Conservation (phyloP, 139 green algal species). For the Closterium sp. region DNA sequence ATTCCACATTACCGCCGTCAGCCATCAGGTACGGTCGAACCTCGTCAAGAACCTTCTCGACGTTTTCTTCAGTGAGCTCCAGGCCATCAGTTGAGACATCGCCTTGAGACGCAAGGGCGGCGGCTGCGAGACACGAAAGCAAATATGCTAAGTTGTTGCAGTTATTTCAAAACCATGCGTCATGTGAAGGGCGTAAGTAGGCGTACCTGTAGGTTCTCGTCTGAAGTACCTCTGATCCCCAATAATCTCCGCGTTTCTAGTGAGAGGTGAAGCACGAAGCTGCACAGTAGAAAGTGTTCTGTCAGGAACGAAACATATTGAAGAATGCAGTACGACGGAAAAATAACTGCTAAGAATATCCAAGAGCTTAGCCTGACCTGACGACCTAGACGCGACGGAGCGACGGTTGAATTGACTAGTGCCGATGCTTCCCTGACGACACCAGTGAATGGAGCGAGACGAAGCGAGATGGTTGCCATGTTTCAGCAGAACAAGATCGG, state of each 20-base stretch:
- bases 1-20: slow-evolving; percentile 96
- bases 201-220: neutral
- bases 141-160: neutral
- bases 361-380: neutral
- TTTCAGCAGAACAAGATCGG: neutral
- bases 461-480: neutral
- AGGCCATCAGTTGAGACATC: slow-evolving; percentile 59
- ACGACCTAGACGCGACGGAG: neutral
- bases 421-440: neutral
- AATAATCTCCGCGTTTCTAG: neutral
- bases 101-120: neutral
- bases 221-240: neutral
- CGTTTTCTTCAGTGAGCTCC: slow-evolving; percentile 95
- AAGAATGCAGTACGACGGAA: neutral
- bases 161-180: neutral
- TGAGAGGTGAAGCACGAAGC: neutral
- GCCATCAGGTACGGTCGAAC: slow-evolving; percentile 97
- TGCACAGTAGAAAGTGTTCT: neutral
- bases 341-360: neutral
- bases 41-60: slow-evolving; percentile 97
- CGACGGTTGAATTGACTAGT: neutral
- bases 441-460: neutral
- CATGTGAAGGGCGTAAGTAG: neutral
- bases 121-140: neutral
- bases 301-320: neutral